These are phyloP conservation scores for Phaffia australis DNA, from an alignment of 768 basidiomycete species.

Conservation along the genomic window DNA sequence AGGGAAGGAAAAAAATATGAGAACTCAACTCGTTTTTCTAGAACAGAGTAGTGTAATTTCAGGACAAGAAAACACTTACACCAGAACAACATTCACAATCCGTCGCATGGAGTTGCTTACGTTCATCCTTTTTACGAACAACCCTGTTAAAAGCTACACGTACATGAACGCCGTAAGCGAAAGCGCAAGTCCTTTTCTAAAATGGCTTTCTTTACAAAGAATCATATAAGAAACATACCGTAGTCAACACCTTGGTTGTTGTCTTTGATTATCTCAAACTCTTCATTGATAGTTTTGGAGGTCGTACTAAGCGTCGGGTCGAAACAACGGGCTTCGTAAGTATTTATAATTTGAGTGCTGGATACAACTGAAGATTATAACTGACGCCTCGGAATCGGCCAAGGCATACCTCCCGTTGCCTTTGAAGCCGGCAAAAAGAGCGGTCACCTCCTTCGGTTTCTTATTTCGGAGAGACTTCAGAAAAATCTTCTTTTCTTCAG, in stretches of 20 bases:
- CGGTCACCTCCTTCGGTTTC: constrained; percentile 28
- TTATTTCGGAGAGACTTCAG: constrained; percentile 28
- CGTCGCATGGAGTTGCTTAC: constrained; percentile 57
- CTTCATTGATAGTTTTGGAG: constrained; percentile 50
- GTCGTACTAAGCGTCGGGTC: constrained; percentile 26
- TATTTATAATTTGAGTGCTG: background rate
- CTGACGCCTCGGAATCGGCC: background rate
- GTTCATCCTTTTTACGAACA: constrained; percentile 54
- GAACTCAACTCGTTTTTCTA: no score
- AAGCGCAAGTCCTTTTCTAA: background rate
- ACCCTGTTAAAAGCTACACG: constrained; percentile 53
- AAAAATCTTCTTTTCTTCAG: constrained; percentile 28
- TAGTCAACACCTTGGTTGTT: constrained; percentile 56
- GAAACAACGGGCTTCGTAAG: constrained; percentile 19
- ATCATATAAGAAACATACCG: constrained; percentile 34
- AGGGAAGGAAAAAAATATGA: constrained; percentile 3
- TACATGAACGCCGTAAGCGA: background rate
- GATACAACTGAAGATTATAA: background rate
- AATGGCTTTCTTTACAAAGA: background rate
- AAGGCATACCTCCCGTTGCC: constrained; percentile 33
- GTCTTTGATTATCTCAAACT: constrained; percentile 55
- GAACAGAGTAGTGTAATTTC: background rate
- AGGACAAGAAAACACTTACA: constrained; percentile 42
- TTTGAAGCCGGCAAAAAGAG: constrained; percentile 32
- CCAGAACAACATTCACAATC: constrained; percentile 76